Evolutionary conservation across 371 early-diverging fungal genomes (phyloP).

Genomic region (Circinella umbellata): DNA sequence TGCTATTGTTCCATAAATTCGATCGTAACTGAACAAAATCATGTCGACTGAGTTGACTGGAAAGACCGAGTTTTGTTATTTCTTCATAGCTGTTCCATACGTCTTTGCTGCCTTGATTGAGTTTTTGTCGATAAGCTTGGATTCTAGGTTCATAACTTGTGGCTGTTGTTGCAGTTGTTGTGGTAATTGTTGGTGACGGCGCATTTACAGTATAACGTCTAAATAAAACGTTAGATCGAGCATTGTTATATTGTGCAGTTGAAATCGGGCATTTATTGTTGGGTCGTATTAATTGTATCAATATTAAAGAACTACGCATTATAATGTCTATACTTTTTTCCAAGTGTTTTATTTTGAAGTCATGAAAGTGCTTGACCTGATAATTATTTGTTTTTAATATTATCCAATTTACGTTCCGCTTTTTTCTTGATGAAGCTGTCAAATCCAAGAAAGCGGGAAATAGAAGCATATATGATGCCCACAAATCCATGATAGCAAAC

Average conservation of each 20-base stretch:
- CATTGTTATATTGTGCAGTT: not conserved
- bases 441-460: no score
- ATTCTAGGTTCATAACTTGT: not conserved
- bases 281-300: not conserved
- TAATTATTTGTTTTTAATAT: no score
- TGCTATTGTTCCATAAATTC: slow-evolving; percentile 26
- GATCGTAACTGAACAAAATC: slow-evolving; percentile 40
- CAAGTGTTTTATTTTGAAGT: no score
- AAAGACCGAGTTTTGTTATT: not conserved
- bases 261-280: not conserved
- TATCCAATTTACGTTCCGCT: no score
- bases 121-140: slow-evolving; percentile 6
- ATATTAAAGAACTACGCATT: slow-evolving; percentile 7
- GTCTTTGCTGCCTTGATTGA: slow-evolving; percentile 1
- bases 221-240: not conserved
- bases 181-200: not conserved
- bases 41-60: slow-evolving; percentile 22
- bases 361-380: no score
- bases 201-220: slow-evolving; percentile 1
- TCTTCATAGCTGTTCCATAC: slow-evolving; percentile 8
- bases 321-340: not conserved
- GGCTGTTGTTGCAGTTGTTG: not conserved
- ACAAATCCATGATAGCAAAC: no score
- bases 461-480: no score
- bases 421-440: no score